These are phyloP conservation scores for Annulohypoxylon moriforme DNA, from an alignment of 495 filamentous ascomycete genomes.

Conservation along the genomic window DNA sequence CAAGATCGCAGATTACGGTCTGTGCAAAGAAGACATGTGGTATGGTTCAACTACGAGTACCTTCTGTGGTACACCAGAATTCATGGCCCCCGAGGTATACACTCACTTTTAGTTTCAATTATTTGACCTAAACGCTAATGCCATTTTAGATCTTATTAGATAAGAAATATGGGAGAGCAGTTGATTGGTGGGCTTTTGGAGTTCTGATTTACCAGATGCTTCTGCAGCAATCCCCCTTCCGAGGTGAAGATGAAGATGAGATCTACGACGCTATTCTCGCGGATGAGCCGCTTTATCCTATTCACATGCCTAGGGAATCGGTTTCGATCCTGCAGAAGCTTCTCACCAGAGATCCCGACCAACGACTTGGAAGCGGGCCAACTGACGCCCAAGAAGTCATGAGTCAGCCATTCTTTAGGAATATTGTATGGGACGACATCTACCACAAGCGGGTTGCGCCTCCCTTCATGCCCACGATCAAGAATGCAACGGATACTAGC, in stretches of 20 bases:
- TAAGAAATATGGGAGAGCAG: conserved; percentile 98
- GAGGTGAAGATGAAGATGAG: conserved; percentile 98
- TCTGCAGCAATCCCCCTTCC: conserved; percentile 97
- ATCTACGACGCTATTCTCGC: conserved; percentile 99
- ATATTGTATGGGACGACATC: conserved; percentile 98
- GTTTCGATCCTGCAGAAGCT: conserved; percentile 99
- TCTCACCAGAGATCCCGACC: conserved; percentile 92
- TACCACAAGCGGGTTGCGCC: conserved; percentile 92
- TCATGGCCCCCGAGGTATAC: conserved; percentile 97
- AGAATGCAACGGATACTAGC: conserved; percentile 93
- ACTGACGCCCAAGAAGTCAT: conserved; percentile 99
- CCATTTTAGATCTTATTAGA: conserved; percentile 87
- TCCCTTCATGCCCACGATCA: conserved; percentile 90
- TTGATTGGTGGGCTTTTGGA: conserved; percentile 99
- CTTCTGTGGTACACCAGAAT: conserved; percentile 98
- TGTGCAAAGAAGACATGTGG: conserved; percentile 99
- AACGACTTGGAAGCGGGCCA: conserved; percentile 90
- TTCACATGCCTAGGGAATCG: conserved; percentile 98
- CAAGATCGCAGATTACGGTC: conserved; percentile 97
- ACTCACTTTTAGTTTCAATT: neutral
- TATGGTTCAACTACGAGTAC: conserved; percentile 96
- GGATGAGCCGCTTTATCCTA: conserved; percentile 97
- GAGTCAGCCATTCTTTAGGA: conserved; percentile 98
- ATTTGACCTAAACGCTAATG: conserved; percentile 21
- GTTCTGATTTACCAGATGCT: conserved; percentile 99